A percentile compares a stretch with the other conserved stretches of the same genome.
Evolutionary conservation across 163 green algal species (phyloP).

Genomic region (Volvox carteri): DNA sequence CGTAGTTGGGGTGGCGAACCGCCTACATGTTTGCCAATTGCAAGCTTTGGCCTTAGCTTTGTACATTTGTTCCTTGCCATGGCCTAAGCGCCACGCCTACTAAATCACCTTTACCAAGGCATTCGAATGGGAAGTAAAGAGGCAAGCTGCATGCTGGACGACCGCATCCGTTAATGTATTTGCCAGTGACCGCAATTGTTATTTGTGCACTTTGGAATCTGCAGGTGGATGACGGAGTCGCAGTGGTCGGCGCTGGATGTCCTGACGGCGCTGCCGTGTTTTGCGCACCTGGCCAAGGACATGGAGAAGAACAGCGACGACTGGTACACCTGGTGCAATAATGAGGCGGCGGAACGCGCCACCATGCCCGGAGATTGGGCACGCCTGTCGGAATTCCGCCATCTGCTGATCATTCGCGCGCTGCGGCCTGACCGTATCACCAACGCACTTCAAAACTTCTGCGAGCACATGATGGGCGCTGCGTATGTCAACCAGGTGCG

Average conservation of each 20-base stretch:
- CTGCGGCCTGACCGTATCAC: slow-evolving; percentile 90
- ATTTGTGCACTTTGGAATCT: no score
- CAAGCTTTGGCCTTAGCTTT: no score
- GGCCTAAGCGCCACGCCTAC: no score
- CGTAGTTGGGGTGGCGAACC: no score
- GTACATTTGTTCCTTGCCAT: no score
- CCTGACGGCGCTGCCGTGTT: slow-evolving; percentile 77
- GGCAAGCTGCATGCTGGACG: no score
- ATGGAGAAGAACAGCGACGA: slow-evolving; percentile 91
- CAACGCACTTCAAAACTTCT: slow-evolving; percentile 86
- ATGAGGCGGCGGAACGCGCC: slow-evolving; percentile 78
- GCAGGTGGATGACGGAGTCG: slow-evolving; percentile 85
- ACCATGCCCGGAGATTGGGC: slow-evolving; percentile 89
- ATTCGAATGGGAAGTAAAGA: no score
- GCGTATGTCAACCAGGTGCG: slow-evolving; percentile 67
- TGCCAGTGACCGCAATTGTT: no score
- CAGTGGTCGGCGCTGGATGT: slow-evolving; percentile 87
- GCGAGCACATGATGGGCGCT: slow-evolving; percentile 73
- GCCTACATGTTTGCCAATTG: no score
- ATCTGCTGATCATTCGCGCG: slow-evolving; percentile 78
- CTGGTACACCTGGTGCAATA: slow-evolving; percentile 84
- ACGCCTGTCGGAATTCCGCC: slow-evolving; percentile 78
- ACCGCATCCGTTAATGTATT: no score
- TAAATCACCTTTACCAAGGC: no score
- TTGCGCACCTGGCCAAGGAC: slow-evolving; percentile 84